phyloP scores from a whole-genome alignment of 805 yeast genomes.

The Monosporozyma solicola region DNA sequence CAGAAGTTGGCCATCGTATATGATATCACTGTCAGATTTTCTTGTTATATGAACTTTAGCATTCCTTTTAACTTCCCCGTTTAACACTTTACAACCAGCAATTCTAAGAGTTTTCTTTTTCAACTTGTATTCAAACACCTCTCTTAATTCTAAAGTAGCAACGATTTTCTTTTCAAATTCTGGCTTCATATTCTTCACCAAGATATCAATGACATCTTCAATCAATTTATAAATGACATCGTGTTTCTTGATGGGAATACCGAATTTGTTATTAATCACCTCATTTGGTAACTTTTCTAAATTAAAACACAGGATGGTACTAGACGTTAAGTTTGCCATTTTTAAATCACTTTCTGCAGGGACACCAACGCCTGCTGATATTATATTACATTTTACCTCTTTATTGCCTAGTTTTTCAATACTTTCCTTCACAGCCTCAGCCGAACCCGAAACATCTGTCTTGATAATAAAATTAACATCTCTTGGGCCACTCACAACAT shows the following conservation, averaged over 20 bases:
- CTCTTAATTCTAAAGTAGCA: constrained; percentile 62
- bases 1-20: constrained; percentile 50
- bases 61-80: constrained; percentile 59
- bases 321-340: constrained; percentile 60
- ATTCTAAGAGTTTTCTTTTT: constrained; percentile 50
- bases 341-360: constrained; percentile 60
- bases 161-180: constrained; percentile 53
- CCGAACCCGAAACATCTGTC: constrained; percentile 91
- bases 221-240: constrained; percentile 82
- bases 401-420: constrained; percentile 78
- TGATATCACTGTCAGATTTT: constrained; percentile 32
- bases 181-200: constrained; percentile 55
- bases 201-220: constrained; percentile 65
- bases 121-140: constrained; percentile 62
- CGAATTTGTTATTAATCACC: constrained; percentile 46
- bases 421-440: constrained; percentile 84
- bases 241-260: constrained; percentile 49
- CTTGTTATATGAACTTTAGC: constrained; percentile 51
- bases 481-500: constrained; percentile 15
- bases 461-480: constrained; percentile 60
- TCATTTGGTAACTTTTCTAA: constrained; percentile 53
- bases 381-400: constrained; percentile 62
- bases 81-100: constrained; percentile 80
- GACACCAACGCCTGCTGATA: constrained; percentile 70
- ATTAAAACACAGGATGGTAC: constrained; percentile 73